These are phyloP conservation scores for Gnomoniopsis sp. DNA, from an alignment of 2,329 filamentous ascomycete species.

Conservation along the genomic window DNA sequence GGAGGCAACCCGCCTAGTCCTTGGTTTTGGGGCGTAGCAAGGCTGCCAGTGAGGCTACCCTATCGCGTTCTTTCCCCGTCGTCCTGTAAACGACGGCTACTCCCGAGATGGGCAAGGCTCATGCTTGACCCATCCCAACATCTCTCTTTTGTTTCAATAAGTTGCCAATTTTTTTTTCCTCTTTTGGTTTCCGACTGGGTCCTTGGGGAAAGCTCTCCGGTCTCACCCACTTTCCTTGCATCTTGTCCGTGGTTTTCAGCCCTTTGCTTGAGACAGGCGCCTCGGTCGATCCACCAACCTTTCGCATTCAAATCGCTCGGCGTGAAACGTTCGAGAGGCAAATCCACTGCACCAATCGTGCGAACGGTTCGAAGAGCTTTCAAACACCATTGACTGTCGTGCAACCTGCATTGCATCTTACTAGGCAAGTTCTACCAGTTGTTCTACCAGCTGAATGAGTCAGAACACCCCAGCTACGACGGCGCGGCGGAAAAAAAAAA, in stretches of 20 bases:
- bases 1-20: neutral
- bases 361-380: too few species aligned
- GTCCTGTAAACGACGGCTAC: neutral
- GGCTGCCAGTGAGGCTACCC: neutral
- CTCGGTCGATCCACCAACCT: neutral
- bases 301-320: neutral
- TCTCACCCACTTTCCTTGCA: neutral
- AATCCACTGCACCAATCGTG: too few species aligned
- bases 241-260: neutral
- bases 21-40: neutral
- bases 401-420: neutral
- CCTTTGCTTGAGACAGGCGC: neutral
- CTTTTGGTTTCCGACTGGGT: too few species aligned
- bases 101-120: neutral
- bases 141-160: neutral
- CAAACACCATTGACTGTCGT: too few species aligned
- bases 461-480: neutral
- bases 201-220: neutral
- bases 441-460: neutral
- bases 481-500: neutral
- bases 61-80: neutral
- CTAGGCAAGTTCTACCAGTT: neutral
- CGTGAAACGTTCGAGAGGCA: neutral
- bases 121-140: conserved; percentile 6
- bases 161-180: too few species aligned